Conservation (phyloP, 352 stramenopile genomes). For the Phytophthora nicotianae region DNA sequence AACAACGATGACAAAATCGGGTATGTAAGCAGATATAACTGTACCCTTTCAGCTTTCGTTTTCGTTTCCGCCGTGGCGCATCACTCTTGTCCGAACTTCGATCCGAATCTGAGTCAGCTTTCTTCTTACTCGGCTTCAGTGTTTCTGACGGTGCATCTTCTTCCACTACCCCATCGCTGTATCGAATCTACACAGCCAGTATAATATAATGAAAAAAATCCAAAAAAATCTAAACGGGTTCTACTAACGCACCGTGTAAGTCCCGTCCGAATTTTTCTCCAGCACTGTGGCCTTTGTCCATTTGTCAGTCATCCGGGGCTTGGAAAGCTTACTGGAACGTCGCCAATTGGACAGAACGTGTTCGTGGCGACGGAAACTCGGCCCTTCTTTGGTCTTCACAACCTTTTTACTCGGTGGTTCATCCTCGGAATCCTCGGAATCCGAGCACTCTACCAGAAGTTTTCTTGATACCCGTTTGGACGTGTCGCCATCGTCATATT, state of each 20-base stretch:
- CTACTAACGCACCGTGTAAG: conserved; percentile 41
- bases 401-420: conserved; percentile 8
- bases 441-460: conserved; percentile 32
- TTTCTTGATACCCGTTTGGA: conserved; percentile 39
- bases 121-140: conserved; percentile 30
- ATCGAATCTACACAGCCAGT: conserved; percentile 49
- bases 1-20: neutral
- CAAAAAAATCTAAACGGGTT: neutral
- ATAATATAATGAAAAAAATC: neutral
- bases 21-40: neutral
- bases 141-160: conserved; percentile 54
- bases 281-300: conserved; percentile 42
- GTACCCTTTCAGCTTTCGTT: conserved; percentile 9
- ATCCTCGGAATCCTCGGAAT: conserved; percentile 40
- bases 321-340: conserved; percentile 48
- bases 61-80: neutral
- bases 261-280: conserved; percentile 42
- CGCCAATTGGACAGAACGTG: conserved; percentile 41
- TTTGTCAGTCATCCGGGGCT: conserved; percentile 28
- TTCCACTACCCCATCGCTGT: conserved; percentile 51
- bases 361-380: conserved; percentile 38
- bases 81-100: conserved; percentile 6
- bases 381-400: conserved; percentile 2
- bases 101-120: neutral
- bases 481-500: conserved; percentile 61